These are phyloP conservation scores for Cladosporium velox DNA, from an alignment of 2,329 filamentous ascomycete species.

Conservation along the genomic window DNA sequence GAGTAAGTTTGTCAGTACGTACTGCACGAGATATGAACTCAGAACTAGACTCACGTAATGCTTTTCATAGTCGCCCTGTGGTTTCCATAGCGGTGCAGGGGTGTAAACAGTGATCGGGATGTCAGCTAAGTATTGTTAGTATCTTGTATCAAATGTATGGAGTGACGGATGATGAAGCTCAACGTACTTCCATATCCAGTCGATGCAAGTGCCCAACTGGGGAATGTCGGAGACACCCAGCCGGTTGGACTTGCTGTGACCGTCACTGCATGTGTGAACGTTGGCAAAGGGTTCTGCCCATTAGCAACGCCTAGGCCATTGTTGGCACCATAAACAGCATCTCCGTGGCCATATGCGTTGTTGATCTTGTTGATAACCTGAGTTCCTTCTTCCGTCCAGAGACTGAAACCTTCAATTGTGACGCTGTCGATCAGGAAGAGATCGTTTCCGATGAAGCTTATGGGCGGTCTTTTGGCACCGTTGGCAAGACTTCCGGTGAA, in stretches of 20 bases:
- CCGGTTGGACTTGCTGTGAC: not conserved
- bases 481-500: not conserved
- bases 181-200: not conserved
- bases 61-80: not conserved
- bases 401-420: not conserved
- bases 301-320: not conserved
- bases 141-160: not conserved
- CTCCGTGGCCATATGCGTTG: slow-evolving; percentile 1
- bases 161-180: too few species aligned
- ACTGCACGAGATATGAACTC: not conserved
- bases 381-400: not conserved
- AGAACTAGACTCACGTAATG: not conserved
- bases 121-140: not conserved
- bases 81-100: not conserved
- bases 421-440: not conserved
- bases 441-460: slow-evolving; percentile 1
- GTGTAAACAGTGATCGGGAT: not conserved
- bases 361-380: slow-evolving; percentile 1
- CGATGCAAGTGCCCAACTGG: not conserved
- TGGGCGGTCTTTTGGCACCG: not conserved
- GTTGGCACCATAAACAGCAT: not conserved
- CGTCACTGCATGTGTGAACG: not conserved
- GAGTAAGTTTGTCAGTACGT: not conserved
- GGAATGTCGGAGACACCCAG: not conserved
- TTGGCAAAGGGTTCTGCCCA: not conserved